Base-by-base conservation (phyloP, 352 stramenopile genomes). In the Globisporangium takayamanum region DNA sequence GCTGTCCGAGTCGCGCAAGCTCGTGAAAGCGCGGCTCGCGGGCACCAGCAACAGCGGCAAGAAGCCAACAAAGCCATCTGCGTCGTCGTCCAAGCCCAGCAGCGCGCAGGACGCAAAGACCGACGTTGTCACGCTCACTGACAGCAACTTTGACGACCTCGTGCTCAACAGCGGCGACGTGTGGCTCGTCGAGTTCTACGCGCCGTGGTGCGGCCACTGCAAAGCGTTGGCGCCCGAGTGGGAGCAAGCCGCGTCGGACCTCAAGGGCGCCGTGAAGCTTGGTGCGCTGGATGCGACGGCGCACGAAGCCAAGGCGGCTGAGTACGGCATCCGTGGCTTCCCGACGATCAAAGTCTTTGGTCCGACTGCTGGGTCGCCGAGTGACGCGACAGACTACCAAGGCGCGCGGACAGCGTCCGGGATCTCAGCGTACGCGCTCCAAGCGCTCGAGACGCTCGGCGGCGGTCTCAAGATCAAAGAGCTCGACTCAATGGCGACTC, bases 331-430 rank as follows among this genome's bases (percentile, higher is more conserved):
- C 55, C 65, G 82, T 20, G 94, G 94, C 7, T 98, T 98, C 81
- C 95, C 95, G 25, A 98, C 92, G 2, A 94, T 98, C 59, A 97
- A 97, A 74, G 91, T 98, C 18, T 98, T 98, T 61, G 81, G 85
- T 25, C 85, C 85, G 0, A 70, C 69, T 15, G 82, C 83, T 2
- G 73, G 73, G 49, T 81, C 76, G 15, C 58, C 80, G 5, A 59
- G 57, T 3, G 77, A 90, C 54, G 80, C 83, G 2, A 42, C 86
- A 22, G 85, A 96, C 48, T 98, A 98, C 71, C 74, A 96, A 37
- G 91, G 92, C 2, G 73, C 86, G 14, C 88, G 93, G 14, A 90
- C 87, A 26, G 88, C 90, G 18, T 74, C 72, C 7, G 89, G 69
- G 18, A 97, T 98, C 55, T 83, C 85, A 0, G 45, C 78, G 41